Evolutionary conservation across 345 rosid species (phyloP).

Genomic region (Pistacia integerrima): DNA sequence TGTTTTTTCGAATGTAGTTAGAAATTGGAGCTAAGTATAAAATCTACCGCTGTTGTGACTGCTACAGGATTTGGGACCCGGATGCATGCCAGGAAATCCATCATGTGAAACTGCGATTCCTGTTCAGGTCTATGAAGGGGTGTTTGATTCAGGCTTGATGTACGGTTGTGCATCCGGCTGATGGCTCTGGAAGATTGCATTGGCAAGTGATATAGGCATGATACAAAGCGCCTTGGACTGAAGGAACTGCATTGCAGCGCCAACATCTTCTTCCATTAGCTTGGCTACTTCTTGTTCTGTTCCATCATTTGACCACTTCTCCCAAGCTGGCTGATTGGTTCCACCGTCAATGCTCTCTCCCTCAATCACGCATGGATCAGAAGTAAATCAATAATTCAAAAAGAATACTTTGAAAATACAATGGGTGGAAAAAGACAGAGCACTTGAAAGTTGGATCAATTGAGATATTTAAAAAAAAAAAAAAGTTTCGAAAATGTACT

Average conservation of each 20-base stretch:
- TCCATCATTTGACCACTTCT: conserved; percentile 71
- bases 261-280: conserved; percentile 81
- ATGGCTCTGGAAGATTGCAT: conserved; percentile 54
- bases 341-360: conserved; percentile 56
- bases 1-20: conserved; percentile 4
- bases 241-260: conserved; percentile 83
- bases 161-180: conserved; percentile 40
- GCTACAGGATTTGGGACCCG: neutral
- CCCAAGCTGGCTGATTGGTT: conserved; percentile 54
- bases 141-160: conserved; percentile 55
- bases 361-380: conserved; percentile 26
- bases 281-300: conserved; percentile 72
- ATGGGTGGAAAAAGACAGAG: conserved; percentile 12
- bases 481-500: conserved; percentile 10
- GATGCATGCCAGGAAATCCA: neutral
- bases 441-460: neutral
- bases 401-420: neutral
- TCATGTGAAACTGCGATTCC: neutral
- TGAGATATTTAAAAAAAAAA: neutral
- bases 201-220: conserved; percentile 73
- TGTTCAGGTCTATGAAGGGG: conserved; percentile 36
- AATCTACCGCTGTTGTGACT: neutral
- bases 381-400: neutral
- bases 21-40: neutral
- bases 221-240: conserved; percentile 81